Evolutionary conservation across 805 yeast genomes (phyloP), one percentile per base, ranked within the genome.

Genomic region (Huiozyma sinensis): DNA sequence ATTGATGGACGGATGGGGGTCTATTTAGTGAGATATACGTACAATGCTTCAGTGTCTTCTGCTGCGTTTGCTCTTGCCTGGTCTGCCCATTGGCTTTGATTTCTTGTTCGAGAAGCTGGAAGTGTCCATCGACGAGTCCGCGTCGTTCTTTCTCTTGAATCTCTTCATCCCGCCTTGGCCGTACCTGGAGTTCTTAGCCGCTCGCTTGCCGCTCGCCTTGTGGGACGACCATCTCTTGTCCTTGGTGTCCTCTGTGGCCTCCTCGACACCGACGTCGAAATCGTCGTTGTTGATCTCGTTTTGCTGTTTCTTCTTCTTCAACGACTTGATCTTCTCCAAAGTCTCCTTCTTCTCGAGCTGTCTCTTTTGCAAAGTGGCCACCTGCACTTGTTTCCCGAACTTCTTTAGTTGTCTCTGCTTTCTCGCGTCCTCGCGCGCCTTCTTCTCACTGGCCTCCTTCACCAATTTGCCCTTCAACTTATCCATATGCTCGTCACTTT

Each of bases 401-500:
- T 90, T 90, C 82, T 90, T 90, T 63, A 90, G 76, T 50, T 83
- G 81, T 67, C 98, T 80, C 71, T 90, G 97, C 66, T 83, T 83
- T 71, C 85, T 84, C 30, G 97, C 95, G 43, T 88, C 96, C 66
- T 85, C 90, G 44, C 88, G 74, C 1, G 95, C 95, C 66, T 83
- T 84, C 77, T 86, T 86, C 63, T 82, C 83, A 45, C 81, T 72
- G 30, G 82, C 83, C 62, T 87, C 96, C 50, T 77, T 74, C 38
- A 88, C 72, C 54, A 90, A 73, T 66, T 85, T 87, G 57, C 71
- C 68, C 72, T 86, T 88, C 60, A 92, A 75, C 66, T 79, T 85
- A 59, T 87, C 96, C 98, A 92, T 92, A 66, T 92, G 99, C 64
- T 87, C 96, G 65, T 92, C 98, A 44, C 89, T 81, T 70, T 92